Evolutionary conservation across 805 yeast genomes (phyloP).

Genomic region (Candida peoriensis): DNA sequence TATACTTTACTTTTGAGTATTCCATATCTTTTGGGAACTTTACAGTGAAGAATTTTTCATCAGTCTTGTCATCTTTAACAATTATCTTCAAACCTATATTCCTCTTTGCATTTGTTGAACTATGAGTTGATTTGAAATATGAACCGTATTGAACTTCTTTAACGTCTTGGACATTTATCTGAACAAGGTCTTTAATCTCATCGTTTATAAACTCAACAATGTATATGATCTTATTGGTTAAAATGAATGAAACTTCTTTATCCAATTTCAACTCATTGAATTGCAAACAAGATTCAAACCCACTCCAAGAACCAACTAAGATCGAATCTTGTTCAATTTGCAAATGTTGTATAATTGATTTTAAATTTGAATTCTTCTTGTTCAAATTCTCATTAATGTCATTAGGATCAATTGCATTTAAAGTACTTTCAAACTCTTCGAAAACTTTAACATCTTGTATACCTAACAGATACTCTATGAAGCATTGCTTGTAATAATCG

Average conservation of each 20-base stretch:
- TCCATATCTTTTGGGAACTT: constrained; percentile 24
- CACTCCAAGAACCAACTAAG: constrained; percentile 24
- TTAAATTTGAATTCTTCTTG: constrained; percentile 26
- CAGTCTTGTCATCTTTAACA: constrained; percentile 1
- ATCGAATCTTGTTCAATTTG: constrained; percentile 18
- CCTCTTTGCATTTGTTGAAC: constrained; percentile 24
- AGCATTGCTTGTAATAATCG: constrained; percentile 40
- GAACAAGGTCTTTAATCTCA: constrained; percentile 12
- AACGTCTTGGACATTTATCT: constrained; percentile 16
- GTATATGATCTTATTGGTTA: constrained; percentile 18
- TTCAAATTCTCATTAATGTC: constrained; percentile 14
- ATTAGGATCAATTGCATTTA: constrained; percentile 25
- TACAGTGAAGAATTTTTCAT: constrained; percentile 11
- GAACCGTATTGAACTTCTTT: constrained; percentile 27
- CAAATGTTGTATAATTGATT: constrained; percentile 12
- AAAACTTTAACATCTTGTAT: constrained; percentile 30
- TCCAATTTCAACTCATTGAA: constrained; percentile 14
- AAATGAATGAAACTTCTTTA: constrained; percentile 14
- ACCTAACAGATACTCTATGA: constrained; percentile 38
- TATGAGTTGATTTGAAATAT: constrained; percentile 19
- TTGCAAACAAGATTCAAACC: constrained; percentile 19
- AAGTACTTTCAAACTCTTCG: constrained; percentile 35
- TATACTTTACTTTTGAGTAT: constrained; percentile 17
- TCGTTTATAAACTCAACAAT: constrained; percentile 21
- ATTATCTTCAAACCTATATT: constrained; percentile 28